Percentiles rank a stretch among this genome's conserved stretches.
These are phyloP conservation scores for Sugiyamaella sp. DNA, from an alignment of 1,139 yeast species.

Conservation along the genomic window DNA sequence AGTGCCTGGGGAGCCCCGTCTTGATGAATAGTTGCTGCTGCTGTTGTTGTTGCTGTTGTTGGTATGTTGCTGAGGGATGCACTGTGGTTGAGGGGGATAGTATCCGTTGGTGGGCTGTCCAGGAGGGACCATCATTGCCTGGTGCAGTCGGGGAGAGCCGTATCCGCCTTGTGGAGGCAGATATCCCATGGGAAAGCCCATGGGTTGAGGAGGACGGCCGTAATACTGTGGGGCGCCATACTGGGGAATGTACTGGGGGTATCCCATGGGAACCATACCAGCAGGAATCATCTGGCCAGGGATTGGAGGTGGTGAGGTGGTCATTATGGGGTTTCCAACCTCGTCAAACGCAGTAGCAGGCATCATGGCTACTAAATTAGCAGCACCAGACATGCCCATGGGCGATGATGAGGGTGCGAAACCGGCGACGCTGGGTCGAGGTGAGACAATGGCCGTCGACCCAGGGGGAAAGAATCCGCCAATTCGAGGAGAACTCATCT, in stretches of 20 bases:
- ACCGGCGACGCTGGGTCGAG: slow-evolving; percentile 26
- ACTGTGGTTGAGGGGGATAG: slow-evolving; percentile 17
- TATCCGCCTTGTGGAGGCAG: slow-evolving; percentile 22
- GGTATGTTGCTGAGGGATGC: slow-evolving; percentile 8
- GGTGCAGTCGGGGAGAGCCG: slow-evolving; percentile 21
- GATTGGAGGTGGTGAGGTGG: slow-evolving; percentile 34
- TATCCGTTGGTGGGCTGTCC: slow-evolving; percentile 16
- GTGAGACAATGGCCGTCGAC: slow-evolving; percentile 19
- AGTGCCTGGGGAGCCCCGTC: not conserved
- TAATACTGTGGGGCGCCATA: slow-evolving; percentile 28
- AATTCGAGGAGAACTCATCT: slow-evolving; percentile 15
- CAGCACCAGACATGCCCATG: slow-evolving; percentile 25
- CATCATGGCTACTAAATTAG: slow-evolving; percentile 33
- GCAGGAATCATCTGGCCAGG: slow-evolving; percentile 32
- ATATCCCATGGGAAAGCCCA: slow-evolving; percentile 27
- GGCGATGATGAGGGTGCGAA: slow-evolving; percentile 27
- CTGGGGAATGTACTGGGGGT: slow-evolving; percentile 33
- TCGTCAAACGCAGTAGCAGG: slow-evolving; percentile 32
- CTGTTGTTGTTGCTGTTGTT: not conserved
- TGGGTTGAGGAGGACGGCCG: slow-evolving; percentile 33
- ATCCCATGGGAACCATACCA: slow-evolving; percentile 34
- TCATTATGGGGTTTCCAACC: slow-evolving; percentile 34
- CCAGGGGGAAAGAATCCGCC: slow-evolving; percentile 17
- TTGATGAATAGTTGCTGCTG: not conserved
- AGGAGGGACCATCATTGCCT: slow-evolving; percentile 18